phyloP scores from a whole-genome alignment of 2,329 filamentous ascomycete species.

The Aulographum hederae region DNA sequence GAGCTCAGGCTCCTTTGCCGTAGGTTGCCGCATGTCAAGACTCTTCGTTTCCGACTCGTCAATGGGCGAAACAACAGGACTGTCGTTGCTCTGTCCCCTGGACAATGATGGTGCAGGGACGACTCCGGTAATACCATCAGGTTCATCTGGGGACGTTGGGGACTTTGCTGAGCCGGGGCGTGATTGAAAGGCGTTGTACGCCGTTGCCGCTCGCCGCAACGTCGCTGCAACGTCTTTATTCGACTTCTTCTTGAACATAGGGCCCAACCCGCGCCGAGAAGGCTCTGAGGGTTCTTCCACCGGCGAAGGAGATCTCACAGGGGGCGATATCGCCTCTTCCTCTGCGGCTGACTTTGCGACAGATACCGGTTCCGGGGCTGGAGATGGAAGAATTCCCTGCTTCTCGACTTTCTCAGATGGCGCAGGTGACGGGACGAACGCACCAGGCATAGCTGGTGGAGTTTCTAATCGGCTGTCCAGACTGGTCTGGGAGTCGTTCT shows the following conservation, averaged over 20 bases:
- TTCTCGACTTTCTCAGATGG: no score
- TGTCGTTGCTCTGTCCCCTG: no score
- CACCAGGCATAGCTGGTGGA: conserved; percentile 2
- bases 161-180: conserved; percentile 60
- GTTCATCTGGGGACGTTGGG: conserved; percentile 42
- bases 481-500: no score
- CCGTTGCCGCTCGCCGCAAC: conserved; percentile 64
- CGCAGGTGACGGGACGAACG: conserved; percentile 3
- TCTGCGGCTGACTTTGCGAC: no score
- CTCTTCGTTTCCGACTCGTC: no score
- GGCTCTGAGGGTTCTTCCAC: conserved; percentile 16
- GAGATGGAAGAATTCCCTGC: no score
- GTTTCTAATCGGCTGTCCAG: no score
- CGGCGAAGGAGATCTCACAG: background rate
- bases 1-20: no score
- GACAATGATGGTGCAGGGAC: conserved; percentile 52
- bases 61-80: no score
- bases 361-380: no score
- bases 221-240: conserved; percentile 55
- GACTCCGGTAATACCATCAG: conserved; percentile 79
- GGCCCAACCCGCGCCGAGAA: conserved; percentile 61
- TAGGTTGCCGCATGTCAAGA: no score
- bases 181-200: conserved; percentile 64
- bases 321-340: no score
- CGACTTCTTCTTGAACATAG: conserved; percentile 74